These are phyloP conservation scores for Trichoderma guizhouense DNA, from an alignment of 2,329 filamentous ascomycete species.

Conservation along the genomic window DNA sequence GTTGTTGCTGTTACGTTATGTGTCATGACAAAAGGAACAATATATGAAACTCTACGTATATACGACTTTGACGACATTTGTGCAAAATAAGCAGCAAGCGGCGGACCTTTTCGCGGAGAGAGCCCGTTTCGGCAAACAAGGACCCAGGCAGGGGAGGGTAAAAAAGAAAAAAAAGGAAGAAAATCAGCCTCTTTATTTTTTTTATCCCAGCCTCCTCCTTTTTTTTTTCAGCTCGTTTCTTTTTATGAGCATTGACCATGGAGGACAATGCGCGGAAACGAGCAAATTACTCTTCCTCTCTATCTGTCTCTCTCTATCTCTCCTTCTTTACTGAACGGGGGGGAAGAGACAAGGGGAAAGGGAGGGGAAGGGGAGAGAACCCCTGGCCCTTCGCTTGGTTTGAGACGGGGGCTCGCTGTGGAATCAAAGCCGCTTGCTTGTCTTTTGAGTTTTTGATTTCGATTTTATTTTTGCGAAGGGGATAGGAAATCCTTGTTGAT, in stretches of 20 bases:
- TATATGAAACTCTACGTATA: conserved; percentile 18
- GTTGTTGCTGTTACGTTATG: conserved; percentile 14
- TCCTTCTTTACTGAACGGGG: not conserved
- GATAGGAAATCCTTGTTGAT: not conserved
- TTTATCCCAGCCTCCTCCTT: not conserved
- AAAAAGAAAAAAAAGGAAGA: not conserved
- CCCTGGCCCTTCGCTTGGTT: not conserved
- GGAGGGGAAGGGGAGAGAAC: not conserved
- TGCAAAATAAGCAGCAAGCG: not conserved
- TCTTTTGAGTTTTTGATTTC: conserved; percentile 9
- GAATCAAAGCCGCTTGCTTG: not conserved
- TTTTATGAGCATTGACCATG: not conserved
- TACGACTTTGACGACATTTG: conserved; percentile 18
- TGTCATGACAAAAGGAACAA: conserved; percentile 17
- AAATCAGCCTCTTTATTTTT: not conserved
- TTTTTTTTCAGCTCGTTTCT: not conserved
- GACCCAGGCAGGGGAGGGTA: not conserved
- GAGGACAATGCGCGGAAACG: not conserved
- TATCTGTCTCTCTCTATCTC: not conserved
- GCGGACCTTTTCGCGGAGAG: not conserved
- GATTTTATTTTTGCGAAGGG: not conserved
- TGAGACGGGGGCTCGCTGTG: not conserved
- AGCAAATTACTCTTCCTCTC: not conserved
- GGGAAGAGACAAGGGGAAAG: not conserved
- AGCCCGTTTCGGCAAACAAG: not conserved